Base-by-base conservation (phyloP, 2,329 filamentous ascomycete species). In the Magnaporthales sp. region DNA sequence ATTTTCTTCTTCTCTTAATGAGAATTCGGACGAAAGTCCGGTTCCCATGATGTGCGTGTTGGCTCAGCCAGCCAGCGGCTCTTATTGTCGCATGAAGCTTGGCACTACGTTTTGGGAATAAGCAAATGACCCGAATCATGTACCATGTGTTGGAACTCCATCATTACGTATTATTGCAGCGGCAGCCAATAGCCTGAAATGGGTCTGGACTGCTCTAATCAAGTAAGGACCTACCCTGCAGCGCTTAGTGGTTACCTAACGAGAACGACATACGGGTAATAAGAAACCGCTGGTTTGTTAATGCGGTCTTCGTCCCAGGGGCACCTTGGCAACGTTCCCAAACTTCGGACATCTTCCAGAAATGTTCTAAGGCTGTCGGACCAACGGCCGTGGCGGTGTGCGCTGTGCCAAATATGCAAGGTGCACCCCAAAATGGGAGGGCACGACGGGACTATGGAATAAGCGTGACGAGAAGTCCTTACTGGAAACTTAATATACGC, bases 261-360 rank as follows among this genome's bases (percentile, higher is more conserved):
- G 38, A 46, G 38, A 46, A 46, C 38, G 38, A 46, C 38, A 46
- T 13, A 46, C 15, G 38, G 38, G 19, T n/a, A n/a, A n/a, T n/a
- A n/a, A n/a, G n/a, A n/a, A n/a, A n/a, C n/a, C n/a, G n/a, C n/a
- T n/a, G n/a, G n/a, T n/a, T n/a, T n/a, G n/a, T 46, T 46, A 19
- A 46, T 46, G 38, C 38, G 38, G 38, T 46, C 38, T 4, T 6
- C 15, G 15, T 46, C 15, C 38, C 38, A 46, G 15, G 38, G 38
- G 4, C 19, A 46, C 38, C 38, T 46, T 46, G 38, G 38, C 15
- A 46, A 1, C n/a, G 38, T 46, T 46, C 15, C 38, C 38, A 46
- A 46, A n/a, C 38, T 46, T 61, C 27, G 67, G 65, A 67, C 60
- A 64, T 67, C 65, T 66, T 62, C 67, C 65, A 66, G 66, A 66